phyloP scores from a whole-genome alignment of 1,139 yeast genomes.

The Candida frijolesensis region DNA sequence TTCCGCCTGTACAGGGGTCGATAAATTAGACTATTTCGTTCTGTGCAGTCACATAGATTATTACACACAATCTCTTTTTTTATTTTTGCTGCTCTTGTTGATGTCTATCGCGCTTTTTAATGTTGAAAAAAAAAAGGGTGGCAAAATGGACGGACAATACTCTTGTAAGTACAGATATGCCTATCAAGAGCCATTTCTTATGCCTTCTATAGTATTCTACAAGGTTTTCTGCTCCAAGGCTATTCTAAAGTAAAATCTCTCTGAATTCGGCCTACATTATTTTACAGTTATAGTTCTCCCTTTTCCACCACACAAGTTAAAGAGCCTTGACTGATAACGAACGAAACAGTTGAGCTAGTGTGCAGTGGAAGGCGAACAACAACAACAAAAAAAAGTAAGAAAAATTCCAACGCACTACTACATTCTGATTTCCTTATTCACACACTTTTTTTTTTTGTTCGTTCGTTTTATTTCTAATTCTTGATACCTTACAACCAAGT shows the following conservation, averaged over 20 bases:
- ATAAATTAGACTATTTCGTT: background rate
- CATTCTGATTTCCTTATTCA: conserved; percentile 6
- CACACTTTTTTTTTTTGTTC: background rate
- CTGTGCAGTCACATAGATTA: background rate
- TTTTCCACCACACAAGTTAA: too few species aligned
- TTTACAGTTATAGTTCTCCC: too few species aligned
- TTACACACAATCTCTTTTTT: background rate
- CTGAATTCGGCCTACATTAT: too few species aligned
- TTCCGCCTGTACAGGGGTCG: background rate
- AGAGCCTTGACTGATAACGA: background rate
- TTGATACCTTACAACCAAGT: background rate
- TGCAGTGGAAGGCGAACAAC: background rate
- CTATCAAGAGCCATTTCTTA: background rate
- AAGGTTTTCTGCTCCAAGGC: too few species aligned
- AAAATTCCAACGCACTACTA: conserved; percentile 4
- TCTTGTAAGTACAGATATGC: background rate
- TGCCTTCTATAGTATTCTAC: background rate
- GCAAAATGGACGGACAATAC: conserved; percentile 2
- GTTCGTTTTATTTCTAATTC: background rate
- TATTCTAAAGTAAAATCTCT: too few species aligned
- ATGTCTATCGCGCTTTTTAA: background rate
- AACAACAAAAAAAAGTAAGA: background rate
- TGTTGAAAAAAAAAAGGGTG: background rate
- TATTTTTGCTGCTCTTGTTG: background rate
- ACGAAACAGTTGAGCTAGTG: background rate